Evolutionary conservation across 2,329 filamentous ascomycete genomes (phyloP).

Genomic region (Aspergillus novoparasiticus): DNA sequence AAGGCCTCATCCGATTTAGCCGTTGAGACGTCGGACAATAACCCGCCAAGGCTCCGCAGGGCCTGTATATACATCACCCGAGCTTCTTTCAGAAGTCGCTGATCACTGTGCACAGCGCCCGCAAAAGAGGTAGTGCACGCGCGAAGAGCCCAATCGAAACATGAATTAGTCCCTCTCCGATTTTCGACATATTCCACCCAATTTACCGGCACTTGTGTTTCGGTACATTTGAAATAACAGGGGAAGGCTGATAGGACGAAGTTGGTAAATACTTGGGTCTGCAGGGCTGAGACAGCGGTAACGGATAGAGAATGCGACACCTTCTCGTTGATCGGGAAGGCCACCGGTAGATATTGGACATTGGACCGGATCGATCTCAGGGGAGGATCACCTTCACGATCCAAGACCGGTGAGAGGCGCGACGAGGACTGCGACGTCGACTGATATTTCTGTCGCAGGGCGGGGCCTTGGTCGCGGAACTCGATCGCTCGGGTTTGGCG

Average conservation of each 20-base stretch:
- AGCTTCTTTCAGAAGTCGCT: constrained; percentile 28
- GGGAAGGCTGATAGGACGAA: constrained; percentile 30
- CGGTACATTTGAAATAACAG: constrained; percentile 33
- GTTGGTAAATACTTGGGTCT: constrained; percentile 31
- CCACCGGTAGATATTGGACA: constrained; percentile 8
- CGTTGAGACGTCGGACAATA: constrained; percentile 27
- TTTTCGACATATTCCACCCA: constrained; percentile 32
- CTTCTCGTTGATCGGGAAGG: constrained; percentile 25
- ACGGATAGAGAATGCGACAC: constrained; percentile 32
- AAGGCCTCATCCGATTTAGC: constrained; percentile 38
- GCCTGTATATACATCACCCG: constrained; percentile 32
- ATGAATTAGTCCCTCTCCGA: constrained; percentile 18
- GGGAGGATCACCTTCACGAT: background rate
- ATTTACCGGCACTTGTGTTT: constrained; percentile 28
- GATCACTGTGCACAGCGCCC: constrained; percentile 23
- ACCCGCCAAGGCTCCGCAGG: constrained; percentile 30
- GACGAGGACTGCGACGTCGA: constrained; percentile 9
- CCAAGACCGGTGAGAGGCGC: background rate
- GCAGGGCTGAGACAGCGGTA: constrained; percentile 27
- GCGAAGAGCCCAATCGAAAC: constrained; percentile 28
- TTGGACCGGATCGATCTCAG: background rate
- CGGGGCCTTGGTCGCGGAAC: constrained; percentile 35
- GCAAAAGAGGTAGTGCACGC: constrained; percentile 23
- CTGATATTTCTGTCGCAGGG: constrained; percentile 29
- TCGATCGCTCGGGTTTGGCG: constrained; percentile 27